A percentile compares a stretch with the other conserved stretches of the same genome.
Conservation (phyloP, 2,329 filamentous ascomycete genomes). For the Akanthomyces muscarius region DNA sequence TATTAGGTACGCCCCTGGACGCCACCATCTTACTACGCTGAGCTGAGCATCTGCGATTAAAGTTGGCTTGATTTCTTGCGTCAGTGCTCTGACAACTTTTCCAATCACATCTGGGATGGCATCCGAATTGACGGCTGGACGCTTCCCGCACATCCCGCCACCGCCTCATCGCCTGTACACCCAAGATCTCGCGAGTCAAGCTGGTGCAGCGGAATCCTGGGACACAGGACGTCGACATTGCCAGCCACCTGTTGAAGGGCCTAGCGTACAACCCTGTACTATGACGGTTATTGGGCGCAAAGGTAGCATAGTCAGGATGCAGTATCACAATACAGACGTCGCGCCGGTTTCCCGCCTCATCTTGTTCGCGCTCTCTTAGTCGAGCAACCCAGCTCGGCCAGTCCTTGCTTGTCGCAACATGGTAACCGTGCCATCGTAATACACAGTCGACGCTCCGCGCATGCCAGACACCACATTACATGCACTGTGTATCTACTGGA, state of each 20-base stretch:
- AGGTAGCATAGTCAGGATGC: neutral
- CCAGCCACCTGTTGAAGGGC: neutral
- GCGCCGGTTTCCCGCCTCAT: neutral
- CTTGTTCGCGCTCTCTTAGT: neutral
- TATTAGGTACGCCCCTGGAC: neutral
- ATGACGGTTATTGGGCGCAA: neutral
- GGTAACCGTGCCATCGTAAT: neutral
- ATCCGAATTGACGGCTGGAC: neutral
- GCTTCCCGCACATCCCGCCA: neutral
- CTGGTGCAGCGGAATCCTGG: neutral
- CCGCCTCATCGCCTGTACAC: neutral
- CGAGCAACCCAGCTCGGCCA: neutral
- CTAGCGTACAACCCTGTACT: neutral
- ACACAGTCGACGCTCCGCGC: neutral
- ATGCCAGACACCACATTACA: conserved; percentile 9
- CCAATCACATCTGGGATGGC: neutral
- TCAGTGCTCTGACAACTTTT: too few species aligned
- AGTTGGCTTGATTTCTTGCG: neutral
- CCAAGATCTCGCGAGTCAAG: neutral
- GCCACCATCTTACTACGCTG: neutral
- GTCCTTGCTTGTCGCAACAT: neutral
- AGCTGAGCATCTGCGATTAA: neutral
- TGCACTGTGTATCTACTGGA: neutral
- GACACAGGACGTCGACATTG: neutral
- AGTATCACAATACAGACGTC: neutral